Conservation (phyloP, 2,329 filamentous ascomycete species). For the Colletotrichum tanaceti region DNA sequence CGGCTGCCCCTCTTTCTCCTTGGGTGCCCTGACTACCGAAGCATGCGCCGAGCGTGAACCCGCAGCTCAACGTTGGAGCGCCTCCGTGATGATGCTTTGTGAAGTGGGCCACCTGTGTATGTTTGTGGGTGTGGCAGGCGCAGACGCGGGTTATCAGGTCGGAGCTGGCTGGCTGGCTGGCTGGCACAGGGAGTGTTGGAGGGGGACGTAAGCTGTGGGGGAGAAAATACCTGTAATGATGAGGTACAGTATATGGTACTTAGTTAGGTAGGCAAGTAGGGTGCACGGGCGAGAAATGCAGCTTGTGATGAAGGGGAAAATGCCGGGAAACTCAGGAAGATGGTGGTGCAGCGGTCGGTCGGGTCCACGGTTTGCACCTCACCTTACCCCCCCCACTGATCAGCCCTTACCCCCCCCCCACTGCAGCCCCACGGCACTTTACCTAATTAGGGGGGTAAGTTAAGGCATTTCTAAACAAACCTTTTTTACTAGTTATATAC, state of each 20-base stretch:
- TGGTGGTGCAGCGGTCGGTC: constrained; percentile 23
- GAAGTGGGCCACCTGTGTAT: neutral
- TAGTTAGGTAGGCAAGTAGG: no score
- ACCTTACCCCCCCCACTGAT: no score
- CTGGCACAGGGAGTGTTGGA: neutral
- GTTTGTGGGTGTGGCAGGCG: neutral
- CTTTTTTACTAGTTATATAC: no score
- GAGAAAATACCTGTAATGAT: neutral
- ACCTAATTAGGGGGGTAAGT: no score
- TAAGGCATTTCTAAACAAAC: no score
- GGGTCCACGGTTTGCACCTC: no score
- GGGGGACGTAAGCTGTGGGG: neutral
- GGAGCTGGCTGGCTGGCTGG: neutral
- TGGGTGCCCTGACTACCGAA: constrained; percentile 11
- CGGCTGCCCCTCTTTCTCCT: constrained; percentile 30
- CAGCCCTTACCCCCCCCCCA: no score
- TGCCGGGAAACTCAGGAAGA: constrained; percentile 30
- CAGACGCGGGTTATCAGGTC: neutral
- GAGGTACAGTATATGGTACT: neutral
- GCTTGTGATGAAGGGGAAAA: constrained; percentile 29
- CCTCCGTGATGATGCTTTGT: neutral
- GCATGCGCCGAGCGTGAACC: constrained; percentile 26
- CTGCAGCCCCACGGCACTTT: no score
- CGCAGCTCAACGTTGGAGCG: neutral
- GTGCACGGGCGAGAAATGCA: constrained; percentile 1